Evolutionary conservation across 1,139 yeast species (phyloP).

Genomic region (Debaryomycetaceae sp.): DNA sequence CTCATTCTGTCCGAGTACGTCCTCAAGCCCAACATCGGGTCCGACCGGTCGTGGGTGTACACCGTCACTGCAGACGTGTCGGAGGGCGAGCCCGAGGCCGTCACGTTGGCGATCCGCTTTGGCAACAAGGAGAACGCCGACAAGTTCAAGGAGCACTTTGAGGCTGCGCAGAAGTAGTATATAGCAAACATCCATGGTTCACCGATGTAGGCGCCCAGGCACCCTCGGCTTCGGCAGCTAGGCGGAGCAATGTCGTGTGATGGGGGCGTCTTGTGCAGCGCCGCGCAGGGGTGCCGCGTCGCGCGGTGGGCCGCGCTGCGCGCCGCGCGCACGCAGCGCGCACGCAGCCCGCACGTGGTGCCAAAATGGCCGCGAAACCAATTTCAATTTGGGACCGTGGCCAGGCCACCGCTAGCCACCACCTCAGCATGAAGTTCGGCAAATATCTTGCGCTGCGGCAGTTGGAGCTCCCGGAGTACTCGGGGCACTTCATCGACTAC

Average conservation of each 20-base stretch:
- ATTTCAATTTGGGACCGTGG: too few relatives aligned
- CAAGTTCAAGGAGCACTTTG: slow-evolving; percentile 88
- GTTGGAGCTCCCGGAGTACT: slow-evolving; percentile 90
- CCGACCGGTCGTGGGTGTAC: slow-evolving; percentile 98
- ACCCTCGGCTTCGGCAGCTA: too few relatives aligned
- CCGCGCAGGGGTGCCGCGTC: neutral
- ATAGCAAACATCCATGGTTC: slow-evolving; percentile 2
- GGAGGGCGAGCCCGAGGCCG: slow-evolving; percentile 95
- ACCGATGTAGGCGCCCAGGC: too few relatives aligned
- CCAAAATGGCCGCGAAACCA: too few relatives aligned
- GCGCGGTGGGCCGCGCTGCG: too few relatives aligned
- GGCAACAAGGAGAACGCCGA: slow-evolving; percentile 98
- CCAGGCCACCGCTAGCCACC: too few relatives aligned
- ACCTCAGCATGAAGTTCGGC: slow-evolving; percentile 90
- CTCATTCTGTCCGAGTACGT: slow-evolving; percentile 79
- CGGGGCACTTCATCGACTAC: slow-evolving; percentile 90
- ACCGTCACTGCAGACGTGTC: slow-evolving; percentile 90
- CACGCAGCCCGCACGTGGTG: too few relatives aligned
- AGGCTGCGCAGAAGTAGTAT: slow-evolving; percentile 58
- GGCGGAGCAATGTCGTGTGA: too few relatives aligned
- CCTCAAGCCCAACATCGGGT: slow-evolving; percentile 90
- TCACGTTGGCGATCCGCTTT: slow-evolving; percentile 93
- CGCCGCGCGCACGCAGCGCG: too few relatives aligned
- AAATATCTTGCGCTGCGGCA: slow-evolving; percentile 92
- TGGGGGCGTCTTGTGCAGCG: too few relatives aligned